Base-by-base conservation (phyloP, 2,329 filamentous ascomycete species). In the Penicillium italicum region DNA sequence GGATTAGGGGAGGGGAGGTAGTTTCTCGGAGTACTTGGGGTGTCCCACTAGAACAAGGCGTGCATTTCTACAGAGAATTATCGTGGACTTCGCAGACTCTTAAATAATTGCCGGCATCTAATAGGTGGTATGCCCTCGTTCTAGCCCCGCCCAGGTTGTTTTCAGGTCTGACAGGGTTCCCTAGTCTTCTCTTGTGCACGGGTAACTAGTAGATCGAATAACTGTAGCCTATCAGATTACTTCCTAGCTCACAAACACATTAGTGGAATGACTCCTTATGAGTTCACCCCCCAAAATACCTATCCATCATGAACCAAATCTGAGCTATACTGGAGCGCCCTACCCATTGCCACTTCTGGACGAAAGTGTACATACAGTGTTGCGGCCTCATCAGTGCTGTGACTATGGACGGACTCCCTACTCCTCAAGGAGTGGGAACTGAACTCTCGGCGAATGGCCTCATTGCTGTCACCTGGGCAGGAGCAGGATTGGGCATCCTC, bases 401-500 rank as follows among this genome's bases (percentile, higher is more conserved):
- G 14, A 24, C 18, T 33, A 34, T 42, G 38, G 48, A 5, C 0
- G n/a, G n/a, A 6, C 34, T 36, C 34, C 18, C 43, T 12, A 37
- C 42, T 36, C 55, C 53, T 4, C 51, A 52, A 22, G 53, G 56
- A 7, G 26, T 62, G 10, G 56, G 54, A n/a, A 53, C 48, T 14
- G 26, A 58, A 11, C 55, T 65, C 5, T 59, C 60, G 5, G 42
- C 48, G 18, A 41, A 50, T n/a, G 57, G 58, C 1, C 55, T 65
- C 10, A 50, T 62, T n/a, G 60, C 52, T 4, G 46, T 65, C 2
- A 61, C 60, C 43, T 64, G 62, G 62, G 43, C 48, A 2, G 62
- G 62, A 18, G 58, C 55, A 11, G 60, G 45, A 11, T n/a, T 64
- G 34, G 60, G 60, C 3, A 47, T 64, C 7, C 12, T 61, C 5